Conservation (phyloP, 192 early-diverging fungal species). For the Coemansia sp. region DNA sequence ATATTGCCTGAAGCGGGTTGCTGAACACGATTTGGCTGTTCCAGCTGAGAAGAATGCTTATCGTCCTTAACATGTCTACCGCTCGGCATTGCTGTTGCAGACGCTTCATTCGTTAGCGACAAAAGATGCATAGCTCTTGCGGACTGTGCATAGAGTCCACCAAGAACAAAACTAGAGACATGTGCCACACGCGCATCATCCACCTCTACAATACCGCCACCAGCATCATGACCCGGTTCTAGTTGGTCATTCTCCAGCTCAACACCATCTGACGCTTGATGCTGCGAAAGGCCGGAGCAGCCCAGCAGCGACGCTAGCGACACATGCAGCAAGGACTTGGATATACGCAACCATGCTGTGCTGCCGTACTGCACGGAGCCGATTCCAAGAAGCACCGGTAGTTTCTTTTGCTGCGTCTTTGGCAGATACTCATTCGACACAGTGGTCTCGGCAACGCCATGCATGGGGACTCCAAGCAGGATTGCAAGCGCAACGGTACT, state of each 20-base stretch:
- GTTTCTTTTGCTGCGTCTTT: slow-evolving; percentile 16
- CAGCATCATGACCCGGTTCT: not conserved
- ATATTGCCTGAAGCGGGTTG: not conserved
- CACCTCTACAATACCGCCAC: slow-evolving; percentile 5
- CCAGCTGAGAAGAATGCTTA: not conserved
- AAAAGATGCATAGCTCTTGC: slow-evolving; percentile 15
- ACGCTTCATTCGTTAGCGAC: not conserved
- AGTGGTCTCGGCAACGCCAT: slow-evolving; percentile 40
- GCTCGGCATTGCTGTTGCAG: not conserved
- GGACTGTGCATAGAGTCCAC: slow-evolving; percentile 29
- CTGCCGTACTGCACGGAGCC: slow-evolving; percentile 37
- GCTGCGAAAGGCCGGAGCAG: slow-evolving; percentile 24
- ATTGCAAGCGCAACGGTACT: slow-evolving; percentile 27
- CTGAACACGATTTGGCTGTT: not conserved
- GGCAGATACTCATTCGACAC: slow-evolving; percentile 36
- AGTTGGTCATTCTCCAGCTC: not conserved
- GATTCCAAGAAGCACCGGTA: slow-evolving; percentile 25
- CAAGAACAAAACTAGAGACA: slow-evolving; percentile 21
- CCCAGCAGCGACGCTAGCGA: slow-evolving; percentile 18
- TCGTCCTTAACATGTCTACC: not conserved
- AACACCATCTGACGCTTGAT: not conserved
- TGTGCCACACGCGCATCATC: slow-evolving; percentile 31
- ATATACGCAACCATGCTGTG: slow-evolving; percentile 32
- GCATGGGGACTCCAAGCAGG: slow-evolving; percentile 38
- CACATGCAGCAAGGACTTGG: slow-evolving; percentile 16